phyloP scores from a whole-genome alignment of 2,329 filamentous ascomycete species.

The Byssochlamys sp. region DNA sequence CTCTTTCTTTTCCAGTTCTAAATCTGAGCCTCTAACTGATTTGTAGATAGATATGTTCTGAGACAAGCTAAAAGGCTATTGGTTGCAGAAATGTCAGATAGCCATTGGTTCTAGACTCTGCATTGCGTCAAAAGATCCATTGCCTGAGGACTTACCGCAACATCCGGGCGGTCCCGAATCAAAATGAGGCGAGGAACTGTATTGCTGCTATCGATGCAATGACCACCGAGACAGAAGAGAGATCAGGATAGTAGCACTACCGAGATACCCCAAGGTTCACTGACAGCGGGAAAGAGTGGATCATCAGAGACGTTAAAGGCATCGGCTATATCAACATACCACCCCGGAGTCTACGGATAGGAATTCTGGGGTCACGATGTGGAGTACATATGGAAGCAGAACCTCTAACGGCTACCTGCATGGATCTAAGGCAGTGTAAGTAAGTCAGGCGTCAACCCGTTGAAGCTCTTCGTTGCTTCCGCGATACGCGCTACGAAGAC shows the following conservation, averaged over 20 bases:
- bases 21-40: background rate
- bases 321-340: background rate
- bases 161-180: background rate
- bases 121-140: background rate
- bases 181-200: background rate
- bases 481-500: background rate
- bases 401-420: background rate
- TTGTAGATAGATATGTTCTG: background rate
- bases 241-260: background rate
- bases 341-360: background rate
- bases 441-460: background rate
- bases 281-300: background rate
- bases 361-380: background rate
- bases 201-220: background rate
- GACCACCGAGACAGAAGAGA: background rate
- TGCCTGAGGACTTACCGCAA: background rate
- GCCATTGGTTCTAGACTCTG: background rate
- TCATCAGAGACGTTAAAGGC: background rate
- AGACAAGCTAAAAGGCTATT: background rate
- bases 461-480: background rate
- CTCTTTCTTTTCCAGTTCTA: background rate
- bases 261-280: background rate
- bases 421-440: background rate
- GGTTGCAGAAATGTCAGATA: background rate
- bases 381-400: background rate